phyloP scores from a whole-genome alignment of 1,284 basidiomycete genomes.

The Irpex lacteus region DNA sequence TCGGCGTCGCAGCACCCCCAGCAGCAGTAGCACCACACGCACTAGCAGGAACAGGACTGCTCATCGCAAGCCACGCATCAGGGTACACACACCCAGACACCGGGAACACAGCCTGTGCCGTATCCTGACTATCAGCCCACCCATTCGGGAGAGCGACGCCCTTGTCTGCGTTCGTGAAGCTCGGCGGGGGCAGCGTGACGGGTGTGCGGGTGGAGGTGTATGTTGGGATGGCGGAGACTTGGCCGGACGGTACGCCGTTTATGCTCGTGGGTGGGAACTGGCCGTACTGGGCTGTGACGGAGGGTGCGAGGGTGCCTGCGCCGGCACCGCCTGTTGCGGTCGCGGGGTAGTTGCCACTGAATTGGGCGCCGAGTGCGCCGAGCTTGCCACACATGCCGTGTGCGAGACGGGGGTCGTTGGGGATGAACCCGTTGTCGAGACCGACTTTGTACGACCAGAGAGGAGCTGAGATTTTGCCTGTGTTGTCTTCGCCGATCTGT shows the following conservation, averaged over 20 bases:
- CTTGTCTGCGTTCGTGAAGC: conserved; percentile 40
- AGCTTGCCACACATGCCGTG: conserved; percentile 63
- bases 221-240: conserved; percentile 48
- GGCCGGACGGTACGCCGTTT: conserved; percentile 35
- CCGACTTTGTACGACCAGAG: conserved; percentile 86
- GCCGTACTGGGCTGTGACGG: conserved; percentile 42
- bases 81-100: conserved; percentile 67
- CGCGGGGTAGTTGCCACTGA: conserved; percentile 55
- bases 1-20: background rate
- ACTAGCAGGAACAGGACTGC: conserved; percentile 21
- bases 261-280: conserved; percentile 60
- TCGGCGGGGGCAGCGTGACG: conserved; percentile 60
- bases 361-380: conserved; percentile 43
- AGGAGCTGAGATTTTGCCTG: conserved; percentile 61
- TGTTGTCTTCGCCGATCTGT: conserved; percentile 67
- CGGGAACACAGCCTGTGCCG: conserved; percentile 48
- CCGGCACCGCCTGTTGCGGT: conserved; percentile 81
- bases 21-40: conserved; percentile 18
- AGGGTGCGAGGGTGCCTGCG: conserved; percentile 56
- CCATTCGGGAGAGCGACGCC: conserved; percentile 40
- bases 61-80: conserved; percentile 40
- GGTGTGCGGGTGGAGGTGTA: conserved; percentile 72
- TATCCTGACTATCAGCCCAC: conserved; percentile 69
- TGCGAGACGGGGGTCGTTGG: conserved; percentile 70
- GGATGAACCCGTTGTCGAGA: conserved; percentile 77